These are phyloP conservation scores for Friedmanniomyces simplex DNA, from an alignment of 495 filamentous ascomycete genomes.

Conservation along the genomic window DNA sequence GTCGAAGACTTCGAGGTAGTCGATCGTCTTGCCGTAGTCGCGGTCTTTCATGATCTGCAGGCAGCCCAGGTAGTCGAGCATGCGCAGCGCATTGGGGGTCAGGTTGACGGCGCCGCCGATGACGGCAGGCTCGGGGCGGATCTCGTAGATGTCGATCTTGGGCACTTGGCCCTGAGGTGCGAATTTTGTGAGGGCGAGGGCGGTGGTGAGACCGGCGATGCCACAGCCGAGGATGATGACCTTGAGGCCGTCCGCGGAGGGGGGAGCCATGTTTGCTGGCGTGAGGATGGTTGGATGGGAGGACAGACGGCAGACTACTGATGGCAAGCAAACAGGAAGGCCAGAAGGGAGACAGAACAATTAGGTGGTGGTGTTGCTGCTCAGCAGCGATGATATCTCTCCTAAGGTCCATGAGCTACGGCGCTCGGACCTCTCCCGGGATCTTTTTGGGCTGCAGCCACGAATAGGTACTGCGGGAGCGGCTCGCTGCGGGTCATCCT, in stretches of 20 bases:
- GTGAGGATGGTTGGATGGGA: background rate
- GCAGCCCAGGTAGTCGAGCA: conserved; percentile 47
- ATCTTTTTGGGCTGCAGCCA: background rate
- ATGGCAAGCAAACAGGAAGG: background rate
- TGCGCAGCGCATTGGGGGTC: conserved; percentile 49
- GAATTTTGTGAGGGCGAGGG: conserved; percentile 42
- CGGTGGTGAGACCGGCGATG: conserved; percentile 45
- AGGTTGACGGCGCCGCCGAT: conserved; percentile 54
- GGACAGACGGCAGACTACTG: background rate
- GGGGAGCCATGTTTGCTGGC: conserved; percentile 14
- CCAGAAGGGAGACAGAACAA: background rate
- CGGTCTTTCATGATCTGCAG: conserved; percentile 34
- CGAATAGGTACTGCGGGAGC: background rate
- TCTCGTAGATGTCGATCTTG: conserved; percentile 46
- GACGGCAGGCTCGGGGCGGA: conserved; percentile 44
- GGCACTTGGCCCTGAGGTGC: conserved; percentile 36
- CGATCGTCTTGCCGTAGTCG: conserved; percentile 35
- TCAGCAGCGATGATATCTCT: background rate
- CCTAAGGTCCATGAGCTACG: background rate
- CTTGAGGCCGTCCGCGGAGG: conserved; percentile 16
- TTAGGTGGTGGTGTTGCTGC: background rate
- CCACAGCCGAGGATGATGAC: conserved; percentile 45
- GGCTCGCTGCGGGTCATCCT: background rate
- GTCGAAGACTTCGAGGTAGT: conserved; percentile 38
- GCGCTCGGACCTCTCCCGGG: background rate